Evolutionary conservation across 495 filamentous ascomycete genomes (phyloP).

Genomic region (Oidiodendron maius): DNA sequence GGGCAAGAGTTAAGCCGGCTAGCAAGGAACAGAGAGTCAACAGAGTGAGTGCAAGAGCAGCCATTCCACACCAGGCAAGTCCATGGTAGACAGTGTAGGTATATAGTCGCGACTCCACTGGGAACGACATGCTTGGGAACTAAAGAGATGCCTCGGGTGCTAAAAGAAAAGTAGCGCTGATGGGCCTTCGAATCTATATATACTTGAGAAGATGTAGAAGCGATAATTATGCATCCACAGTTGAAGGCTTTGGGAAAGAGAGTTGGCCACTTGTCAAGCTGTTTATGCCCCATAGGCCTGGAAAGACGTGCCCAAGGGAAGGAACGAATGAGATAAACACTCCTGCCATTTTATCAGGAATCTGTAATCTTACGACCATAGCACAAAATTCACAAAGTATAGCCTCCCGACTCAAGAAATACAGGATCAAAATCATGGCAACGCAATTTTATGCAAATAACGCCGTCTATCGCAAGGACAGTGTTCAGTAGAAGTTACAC

Average conservation of each 20-base stretch:
- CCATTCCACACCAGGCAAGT: conserved; percentile 6
- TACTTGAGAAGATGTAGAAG: neutral
- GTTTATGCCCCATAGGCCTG: no score
- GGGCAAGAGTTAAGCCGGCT: conserved; percentile 16
- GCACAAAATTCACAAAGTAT: no score
- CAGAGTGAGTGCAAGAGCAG: neutral
- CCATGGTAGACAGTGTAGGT: conserved; percentile 5
- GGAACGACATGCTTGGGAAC: neutral
- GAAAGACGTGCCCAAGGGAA: neutral
- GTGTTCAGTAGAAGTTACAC: conserved; percentile 1
- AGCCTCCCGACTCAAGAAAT: no score
- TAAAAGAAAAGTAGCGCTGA: neutral
- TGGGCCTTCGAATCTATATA: neutral
- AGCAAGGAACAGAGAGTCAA: conserved; percentile 10
- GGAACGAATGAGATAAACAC: neutral
- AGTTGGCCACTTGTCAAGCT: neutral
- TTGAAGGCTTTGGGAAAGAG: neutral
- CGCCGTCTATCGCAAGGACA: conserved; percentile 17
- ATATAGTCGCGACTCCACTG: neutral
- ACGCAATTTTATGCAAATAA: conserved; percentile 12
- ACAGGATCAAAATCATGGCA: neutral
- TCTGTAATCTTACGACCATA: no score
- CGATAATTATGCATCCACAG: neutral
- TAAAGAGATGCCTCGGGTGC: neutral
- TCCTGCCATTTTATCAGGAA: no score